Conservation (phyloP, 1,284 basidiomycete genomes). For the Rhodotorula sp. region DNA sequence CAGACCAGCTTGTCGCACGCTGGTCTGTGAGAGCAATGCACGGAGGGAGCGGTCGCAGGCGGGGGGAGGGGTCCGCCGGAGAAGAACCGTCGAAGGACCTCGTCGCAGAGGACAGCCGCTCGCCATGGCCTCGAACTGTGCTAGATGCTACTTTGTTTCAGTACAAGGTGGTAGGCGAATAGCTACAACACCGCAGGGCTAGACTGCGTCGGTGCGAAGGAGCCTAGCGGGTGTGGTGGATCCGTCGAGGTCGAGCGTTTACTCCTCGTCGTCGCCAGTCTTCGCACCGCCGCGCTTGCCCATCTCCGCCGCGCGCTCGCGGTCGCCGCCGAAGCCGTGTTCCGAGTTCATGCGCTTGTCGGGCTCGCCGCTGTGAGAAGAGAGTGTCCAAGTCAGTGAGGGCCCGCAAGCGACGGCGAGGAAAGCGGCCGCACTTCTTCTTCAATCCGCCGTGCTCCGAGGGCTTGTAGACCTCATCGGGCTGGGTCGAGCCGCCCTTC, state of each 20-base stretch:
- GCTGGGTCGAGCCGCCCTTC: constrained; percentile 13
- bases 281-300: constrained; percentile 11
- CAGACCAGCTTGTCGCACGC: too few relatives aligned
- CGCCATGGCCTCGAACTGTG: not conserved
- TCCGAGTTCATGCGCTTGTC: constrained; percentile 26
- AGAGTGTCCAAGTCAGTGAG: not conserved
- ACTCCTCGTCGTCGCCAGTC: constrained; percentile 8
- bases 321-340: constrained; percentile 38
- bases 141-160: not conserved
- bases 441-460: constrained; percentile 32
- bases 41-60: not conserved
- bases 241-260: not conserved
- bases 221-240: too few relatives aligned
- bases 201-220: not conserved
- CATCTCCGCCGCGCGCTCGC: constrained; percentile 30
- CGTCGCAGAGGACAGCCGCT: not conserved
- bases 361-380: not conserved
- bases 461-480: constrained; percentile 29
- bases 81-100: not conserved
- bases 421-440: not conserved
- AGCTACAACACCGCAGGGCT: not conserved
- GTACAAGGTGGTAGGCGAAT: not conserved
- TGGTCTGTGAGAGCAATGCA: too few relatives aligned
- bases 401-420: not conserved
- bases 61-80: too few relatives aligned